phyloP scores from a whole-genome alignment of 805 yeast species.

The Jamesozyma piceae region DNA sequence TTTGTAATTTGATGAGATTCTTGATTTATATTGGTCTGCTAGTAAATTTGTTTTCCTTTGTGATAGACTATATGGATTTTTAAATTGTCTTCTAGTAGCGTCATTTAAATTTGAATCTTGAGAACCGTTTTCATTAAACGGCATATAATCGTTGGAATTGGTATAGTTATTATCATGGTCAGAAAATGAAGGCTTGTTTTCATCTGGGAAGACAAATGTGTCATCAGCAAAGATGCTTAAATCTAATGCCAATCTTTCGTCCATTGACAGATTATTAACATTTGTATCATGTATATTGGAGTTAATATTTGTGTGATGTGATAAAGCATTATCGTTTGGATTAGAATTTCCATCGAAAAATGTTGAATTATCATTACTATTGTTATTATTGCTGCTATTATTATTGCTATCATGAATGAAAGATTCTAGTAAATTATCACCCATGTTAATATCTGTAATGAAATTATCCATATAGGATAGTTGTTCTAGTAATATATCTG shows the following conservation, averaged over 20 bases:
- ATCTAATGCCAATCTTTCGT: conserved; percentile 38
- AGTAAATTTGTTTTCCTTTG: background rate
- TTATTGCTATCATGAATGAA: background rate
- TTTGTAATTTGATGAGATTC: background rate
- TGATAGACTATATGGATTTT: background rate
- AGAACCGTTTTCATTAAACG: background rate
- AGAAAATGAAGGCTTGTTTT: conserved; percentile 41
- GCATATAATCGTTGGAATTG: no score
- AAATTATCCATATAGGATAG: conserved; percentile 70
- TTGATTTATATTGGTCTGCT: background rate
- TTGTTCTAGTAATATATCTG: conserved; percentile 52
- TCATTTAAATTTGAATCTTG: background rate
- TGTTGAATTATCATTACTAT: background rate
- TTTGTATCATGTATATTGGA: background rate
- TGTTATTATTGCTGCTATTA: background rate
- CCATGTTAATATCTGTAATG: conserved; percentile 33
- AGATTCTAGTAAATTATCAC: background rate
- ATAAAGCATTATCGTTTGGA: background rate
- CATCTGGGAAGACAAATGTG: conserved; percentile 70
- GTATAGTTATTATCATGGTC: no score
- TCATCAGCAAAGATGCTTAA: conserved; percentile 76
- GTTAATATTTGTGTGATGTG: background rate
- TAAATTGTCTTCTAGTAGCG: background rate
- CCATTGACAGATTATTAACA: background rate
- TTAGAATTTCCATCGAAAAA: background rate